Conservation (phyloP, 2,329 filamentous ascomycete genomes). For the Venturia pyrina region DNA sequence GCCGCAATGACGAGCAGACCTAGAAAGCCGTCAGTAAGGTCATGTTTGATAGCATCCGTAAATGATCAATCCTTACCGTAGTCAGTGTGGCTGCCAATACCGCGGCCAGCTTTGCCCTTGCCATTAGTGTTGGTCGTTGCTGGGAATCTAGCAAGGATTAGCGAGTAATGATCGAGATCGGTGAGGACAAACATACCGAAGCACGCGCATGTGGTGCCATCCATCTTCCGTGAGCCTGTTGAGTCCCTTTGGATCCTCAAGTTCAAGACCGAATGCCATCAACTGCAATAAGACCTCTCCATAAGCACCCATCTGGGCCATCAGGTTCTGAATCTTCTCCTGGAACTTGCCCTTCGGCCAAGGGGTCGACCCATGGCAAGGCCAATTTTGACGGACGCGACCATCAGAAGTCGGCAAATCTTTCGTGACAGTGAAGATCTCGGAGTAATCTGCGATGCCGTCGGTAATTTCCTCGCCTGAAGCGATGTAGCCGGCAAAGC, state of each 20-base stretch:
- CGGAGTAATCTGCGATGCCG: conserved; percentile 41
- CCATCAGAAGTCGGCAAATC: conserved; percentile 31
- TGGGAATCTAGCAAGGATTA: conserved; percentile 24
- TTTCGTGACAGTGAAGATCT: conserved; percentile 44
- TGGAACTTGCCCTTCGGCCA: conserved; percentile 37
- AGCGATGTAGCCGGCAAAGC: conserved; percentile 41
- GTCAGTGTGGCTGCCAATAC: conserved; percentile 41
- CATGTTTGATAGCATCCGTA: conserved; percentile 27
- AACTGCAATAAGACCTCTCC: conserved; percentile 39
- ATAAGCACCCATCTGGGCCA: conserved; percentile 30
- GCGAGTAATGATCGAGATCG: not conserved
- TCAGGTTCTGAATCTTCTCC: conserved; percentile 31
- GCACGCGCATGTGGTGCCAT: conserved; percentile 42
- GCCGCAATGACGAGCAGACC: conserved; percentile 35
- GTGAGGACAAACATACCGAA: conserved; percentile 16
- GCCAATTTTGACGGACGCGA: conserved; percentile 35
- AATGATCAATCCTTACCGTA: conserved; percentile 15
- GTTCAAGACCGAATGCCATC: conserved; percentile 35
- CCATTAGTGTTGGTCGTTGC: conserved; percentile 32
- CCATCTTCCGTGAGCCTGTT: conserved; percentile 36
- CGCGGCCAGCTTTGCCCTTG: conserved; percentile 40
- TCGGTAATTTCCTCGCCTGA: conserved; percentile 33
- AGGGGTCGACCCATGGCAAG: conserved; percentile 40
- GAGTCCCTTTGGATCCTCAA: conserved; percentile 30
- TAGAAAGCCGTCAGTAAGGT: conserved; percentile 20